phyloP scores from a whole-genome alignment of 352 stramenopile genomes.

The Phytopythium litorale region DNA sequence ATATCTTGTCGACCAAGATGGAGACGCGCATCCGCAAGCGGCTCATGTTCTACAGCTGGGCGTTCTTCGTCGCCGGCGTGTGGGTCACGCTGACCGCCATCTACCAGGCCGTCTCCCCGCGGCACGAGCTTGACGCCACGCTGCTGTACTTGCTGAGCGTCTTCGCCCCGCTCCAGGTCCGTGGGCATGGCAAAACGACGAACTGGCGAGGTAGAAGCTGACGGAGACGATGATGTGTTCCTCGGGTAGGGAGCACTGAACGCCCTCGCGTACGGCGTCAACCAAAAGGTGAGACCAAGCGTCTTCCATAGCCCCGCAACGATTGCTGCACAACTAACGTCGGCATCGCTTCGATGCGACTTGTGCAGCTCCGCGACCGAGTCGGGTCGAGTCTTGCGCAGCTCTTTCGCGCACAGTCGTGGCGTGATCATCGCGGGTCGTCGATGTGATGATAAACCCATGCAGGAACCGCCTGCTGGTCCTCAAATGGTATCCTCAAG shows the following conservation, averaged over 20 bases:
- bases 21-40: constrained; percentile 64
- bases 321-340: neutral
- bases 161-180: constrained; percentile 68
- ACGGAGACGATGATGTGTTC: neutral
- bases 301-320: neutral
- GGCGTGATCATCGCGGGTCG: neutral
- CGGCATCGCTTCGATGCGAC: neutral
- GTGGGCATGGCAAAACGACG: neutral
- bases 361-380: constrained; percentile 17
- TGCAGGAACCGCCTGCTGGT: too few species aligned
- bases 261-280: constrained; percentile 54
- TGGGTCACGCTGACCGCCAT: constrained; percentile 38
- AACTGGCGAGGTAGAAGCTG: neutral
- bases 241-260: constrained; percentile 50
- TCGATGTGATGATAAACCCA: neutral
- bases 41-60: constrained; percentile 62
- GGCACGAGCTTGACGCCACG: constrained; percentile 37
- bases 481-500: too few species aligned
- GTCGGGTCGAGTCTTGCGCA: constrained; percentile 5
- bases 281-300: constrained; percentile 34
- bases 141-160: constrained; percentile 68
- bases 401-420: neutral
- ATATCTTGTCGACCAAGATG: constrained; percentile 57
- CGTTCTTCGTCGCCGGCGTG: constrained; percentile 48
- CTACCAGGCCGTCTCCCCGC: constrained; percentile 41